Conservation (phyloP, 2,329 filamentous ascomycete species). For the Alternaria atra region DNA sequence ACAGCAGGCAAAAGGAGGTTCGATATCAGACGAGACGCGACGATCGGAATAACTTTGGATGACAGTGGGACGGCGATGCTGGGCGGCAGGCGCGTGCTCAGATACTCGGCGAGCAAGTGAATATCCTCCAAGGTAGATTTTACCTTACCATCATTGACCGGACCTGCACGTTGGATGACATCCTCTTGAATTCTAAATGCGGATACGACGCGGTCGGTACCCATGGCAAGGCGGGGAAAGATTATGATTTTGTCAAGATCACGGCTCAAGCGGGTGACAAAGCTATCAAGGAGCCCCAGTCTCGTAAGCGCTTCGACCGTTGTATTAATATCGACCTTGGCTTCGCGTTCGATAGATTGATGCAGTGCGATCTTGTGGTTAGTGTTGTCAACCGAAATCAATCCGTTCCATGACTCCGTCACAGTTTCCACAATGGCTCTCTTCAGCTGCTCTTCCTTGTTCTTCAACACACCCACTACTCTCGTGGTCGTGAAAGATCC, state of each 20-base stretch:
- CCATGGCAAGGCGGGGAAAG: slow-evolving; percentile 62
- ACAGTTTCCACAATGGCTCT: slow-evolving; percentile 72
- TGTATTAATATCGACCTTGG: slow-evolving; percentile 42
- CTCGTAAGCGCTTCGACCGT: slow-evolving; percentile 49
- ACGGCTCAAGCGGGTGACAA: slow-evolving; percentile 67
- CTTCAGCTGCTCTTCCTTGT: slow-evolving; percentile 72
- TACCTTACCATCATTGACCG: slow-evolving; percentile 39
- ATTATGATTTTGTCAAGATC: slow-evolving; percentile 70
- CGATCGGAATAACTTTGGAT: slow-evolving; percentile 72
- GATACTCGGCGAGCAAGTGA: slow-evolving; percentile 58
- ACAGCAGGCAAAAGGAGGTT: slow-evolving; percentile 80
- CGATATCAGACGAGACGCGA: slow-evolving; percentile 74
- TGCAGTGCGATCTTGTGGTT: slow-evolving; percentile 66
- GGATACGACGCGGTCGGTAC: slow-evolving; percentile 47
- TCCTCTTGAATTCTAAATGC: slow-evolving; percentile 47
- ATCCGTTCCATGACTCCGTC: slow-evolving; percentile 73
- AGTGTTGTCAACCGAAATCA: slow-evolving; percentile 70
- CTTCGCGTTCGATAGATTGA: slow-evolving; percentile 54
- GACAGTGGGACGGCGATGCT: slow-evolving; percentile 66
- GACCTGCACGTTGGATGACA: slow-evolving; percentile 43
- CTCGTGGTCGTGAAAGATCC: slow-evolving; percentile 69
- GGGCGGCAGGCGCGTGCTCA: slow-evolving; percentile 61
- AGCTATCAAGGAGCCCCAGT: slow-evolving; percentile 58
- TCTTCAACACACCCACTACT: slow-evolving; percentile 70
- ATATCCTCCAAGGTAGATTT: slow-evolving; percentile 43